Conservation (phyloP, 2,329 filamentous ascomycete genomes). For the Beauveria caledonica region DNA sequence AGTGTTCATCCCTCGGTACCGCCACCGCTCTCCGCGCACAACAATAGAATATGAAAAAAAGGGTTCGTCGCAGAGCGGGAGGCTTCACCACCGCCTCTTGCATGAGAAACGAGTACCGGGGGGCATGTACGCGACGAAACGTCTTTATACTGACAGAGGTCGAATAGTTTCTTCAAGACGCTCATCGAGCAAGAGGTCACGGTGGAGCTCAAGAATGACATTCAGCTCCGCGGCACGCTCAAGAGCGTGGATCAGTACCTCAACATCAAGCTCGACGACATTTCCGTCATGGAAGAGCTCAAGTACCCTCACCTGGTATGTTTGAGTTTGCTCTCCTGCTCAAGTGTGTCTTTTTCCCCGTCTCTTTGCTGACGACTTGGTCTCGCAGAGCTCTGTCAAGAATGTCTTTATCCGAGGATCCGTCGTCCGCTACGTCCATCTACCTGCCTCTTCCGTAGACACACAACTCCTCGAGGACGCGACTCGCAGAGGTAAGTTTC, state of each 20-base stretch:
- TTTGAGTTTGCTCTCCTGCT: constrained; percentile 1
- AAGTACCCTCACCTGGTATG: constrained; percentile 87
- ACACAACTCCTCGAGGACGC: constrained; percentile 84
- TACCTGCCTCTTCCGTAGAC: constrained; percentile 76
- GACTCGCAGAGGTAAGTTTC: constrained; percentile 64
- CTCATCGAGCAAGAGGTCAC: constrained; percentile 96
- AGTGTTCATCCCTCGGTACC: background rate
- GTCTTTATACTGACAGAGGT: background rate
- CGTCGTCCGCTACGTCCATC: constrained; percentile 85
- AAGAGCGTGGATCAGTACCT: constrained; percentile 98
- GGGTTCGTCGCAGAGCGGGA: too few relatives aligned
- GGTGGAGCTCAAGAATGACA: constrained; percentile 98
- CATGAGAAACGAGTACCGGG: background rate
- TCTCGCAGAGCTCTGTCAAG: constrained; percentile 62
- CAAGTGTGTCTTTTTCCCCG: too few relatives aligned
- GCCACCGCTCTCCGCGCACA: background rate
- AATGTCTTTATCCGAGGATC: constrained; percentile 94
- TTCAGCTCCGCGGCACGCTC: constrained; percentile 87
- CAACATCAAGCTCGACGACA: constrained; percentile 98
- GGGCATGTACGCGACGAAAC: background rate
- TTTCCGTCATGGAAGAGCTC: constrained; percentile 83
- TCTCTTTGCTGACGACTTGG: background rate
- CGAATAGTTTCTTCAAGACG: constrained; percentile 87
- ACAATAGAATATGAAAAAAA: too few relatives aligned
- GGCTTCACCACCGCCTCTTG: too few relatives aligned